A percentile compares a stretch with the other conserved stretches of the same genome.
Evolutionary conservation across 768 basidiomycete genomes (phyloP).

Genomic region (Termitomyces sp.): DNA sequence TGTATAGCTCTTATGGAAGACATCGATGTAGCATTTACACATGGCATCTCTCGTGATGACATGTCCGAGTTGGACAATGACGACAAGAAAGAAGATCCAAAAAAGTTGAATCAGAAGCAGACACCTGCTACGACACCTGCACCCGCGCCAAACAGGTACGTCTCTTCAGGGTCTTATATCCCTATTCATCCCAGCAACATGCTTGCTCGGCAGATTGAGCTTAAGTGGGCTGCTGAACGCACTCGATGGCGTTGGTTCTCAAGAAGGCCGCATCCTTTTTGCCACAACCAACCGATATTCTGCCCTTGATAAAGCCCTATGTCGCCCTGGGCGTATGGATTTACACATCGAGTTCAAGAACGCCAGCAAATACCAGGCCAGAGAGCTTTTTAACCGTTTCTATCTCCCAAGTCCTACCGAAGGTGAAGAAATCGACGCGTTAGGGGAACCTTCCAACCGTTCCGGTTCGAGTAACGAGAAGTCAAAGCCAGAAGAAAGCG

Average conservation of each 20-base stretch:
- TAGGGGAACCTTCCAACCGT: neutral
- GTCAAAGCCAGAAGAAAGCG: neutral
- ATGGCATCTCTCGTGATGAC: slow-evolving; percentile 20
- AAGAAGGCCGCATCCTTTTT: slow-evolving; percentile 64
- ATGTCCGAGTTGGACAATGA: neutral
- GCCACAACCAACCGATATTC: slow-evolving; percentile 66
- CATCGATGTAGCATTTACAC: slow-evolving; percentile 59
- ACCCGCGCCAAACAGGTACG: slow-evolving; percentile 14
- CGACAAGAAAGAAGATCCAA: neutral
- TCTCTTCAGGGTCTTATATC: neutral
- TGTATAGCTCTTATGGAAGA: slow-evolving; percentile 71
- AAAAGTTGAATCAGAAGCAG: neutral
- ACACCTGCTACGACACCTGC: slow-evolving; percentile 3
- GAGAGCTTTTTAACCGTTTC: slow-evolving; percentile 54
- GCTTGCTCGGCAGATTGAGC: slow-evolving; percentile 32
- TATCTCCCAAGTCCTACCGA: slow-evolving; percentile 34
- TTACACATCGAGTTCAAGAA: slow-evolving; percentile 59
- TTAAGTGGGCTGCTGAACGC: slow-evolving; percentile 65
- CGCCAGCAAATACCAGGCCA: slow-evolving; percentile 53
- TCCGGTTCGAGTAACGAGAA: neutral
- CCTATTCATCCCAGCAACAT: neutral
- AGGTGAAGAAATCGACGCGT: neutral
- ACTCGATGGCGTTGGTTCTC: slow-evolving; percentile 62
- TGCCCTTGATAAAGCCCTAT: slow-evolving; percentile 56
- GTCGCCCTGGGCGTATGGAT: slow-evolving; percentile 66